Conservation (phyloP, 2,329 filamentous ascomycete genomes). For the Dactylellina drechsleri region DNA sequence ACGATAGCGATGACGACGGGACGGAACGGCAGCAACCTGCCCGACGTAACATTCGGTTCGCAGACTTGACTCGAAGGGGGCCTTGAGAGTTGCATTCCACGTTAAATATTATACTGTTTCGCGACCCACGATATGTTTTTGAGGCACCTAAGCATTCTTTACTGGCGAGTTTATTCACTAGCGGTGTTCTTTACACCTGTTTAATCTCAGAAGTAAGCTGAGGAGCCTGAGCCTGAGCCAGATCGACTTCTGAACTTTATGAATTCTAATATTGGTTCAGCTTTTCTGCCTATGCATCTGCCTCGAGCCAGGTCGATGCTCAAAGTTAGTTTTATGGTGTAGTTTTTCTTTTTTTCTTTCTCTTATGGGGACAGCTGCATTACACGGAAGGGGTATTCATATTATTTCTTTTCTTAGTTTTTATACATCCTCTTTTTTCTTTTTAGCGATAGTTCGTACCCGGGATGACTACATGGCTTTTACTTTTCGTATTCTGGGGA, state of each 20-base stretch:
- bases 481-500: too few relatives aligned
- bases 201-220: slow-evolving; percentile 21
- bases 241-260: not conserved
- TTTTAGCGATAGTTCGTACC: too few relatives aligned
- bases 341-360: not conserved
- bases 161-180: not conserved
- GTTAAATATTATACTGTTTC: not conserved
- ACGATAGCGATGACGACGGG: slow-evolving; percentile 49
- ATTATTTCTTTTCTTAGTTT: not conserved
- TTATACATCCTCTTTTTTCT: too few relatives aligned
- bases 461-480: too few relatives aligned
- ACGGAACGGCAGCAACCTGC: slow-evolving; percentile 41
- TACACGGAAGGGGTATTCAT: not conserved
- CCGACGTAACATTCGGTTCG: slow-evolving; percentile 43
- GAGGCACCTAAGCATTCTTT: not conserved
- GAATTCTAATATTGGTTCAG: too few relatives aligned
- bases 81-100: slow-evolving; percentile 5
- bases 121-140: not conserved
- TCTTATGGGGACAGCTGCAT: too few relatives aligned
- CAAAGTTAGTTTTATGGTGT: too few relatives aligned
- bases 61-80: slow-evolving; percentile 22
- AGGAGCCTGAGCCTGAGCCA: not conserved
- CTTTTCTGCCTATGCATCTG: too few relatives aligned
- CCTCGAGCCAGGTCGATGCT: too few relatives aligned
- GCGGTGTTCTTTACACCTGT: slow-evolving; percentile 7